phyloP scores from a whole-genome alignment of 2,329 filamentous ascomycete species.

The Verticillium albo-atrum region DNA sequence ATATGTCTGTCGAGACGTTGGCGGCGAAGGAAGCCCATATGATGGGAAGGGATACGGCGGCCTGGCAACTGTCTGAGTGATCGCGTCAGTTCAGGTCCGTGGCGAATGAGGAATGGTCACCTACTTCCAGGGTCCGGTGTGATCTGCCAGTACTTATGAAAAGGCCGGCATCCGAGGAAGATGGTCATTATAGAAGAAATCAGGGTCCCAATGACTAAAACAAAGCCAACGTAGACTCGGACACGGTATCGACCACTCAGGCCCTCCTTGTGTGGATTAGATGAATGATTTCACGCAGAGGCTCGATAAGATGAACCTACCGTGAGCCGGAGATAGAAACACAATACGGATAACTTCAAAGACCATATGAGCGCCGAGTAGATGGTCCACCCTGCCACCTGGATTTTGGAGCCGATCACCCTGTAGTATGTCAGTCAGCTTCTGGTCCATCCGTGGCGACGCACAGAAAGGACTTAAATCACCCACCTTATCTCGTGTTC shows the following conservation, averaged over 20 bases:
- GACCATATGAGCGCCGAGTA: slow-evolving; percentile 49
- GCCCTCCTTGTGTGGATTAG: slow-evolving; percentile 17
- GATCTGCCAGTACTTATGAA: slow-evolving; percentile 54
- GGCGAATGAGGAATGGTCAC: slow-evolving; percentile 15
- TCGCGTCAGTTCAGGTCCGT: neutral
- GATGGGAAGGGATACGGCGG: slow-evolving; percentile 12
- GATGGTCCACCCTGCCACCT: slow-evolving; percentile 48
- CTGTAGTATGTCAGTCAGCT: slow-evolving; percentile 22
- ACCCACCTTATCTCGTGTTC: slow-evolving; percentile 37
- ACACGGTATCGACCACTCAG: slow-evolving; percentile 25
- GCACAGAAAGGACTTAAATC: neutral
- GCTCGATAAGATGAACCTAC: neutral
- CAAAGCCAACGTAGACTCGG: slow-evolving; percentile 46
- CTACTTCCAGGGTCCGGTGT: slow-evolving; percentile 50
- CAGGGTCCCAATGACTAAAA: slow-evolving; percentile 42
- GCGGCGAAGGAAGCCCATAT: slow-evolving; percentile 11
- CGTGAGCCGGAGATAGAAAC: slow-evolving; percentile 37
- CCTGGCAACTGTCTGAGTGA: slow-evolving; percentile 9
- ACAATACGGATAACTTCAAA: slow-evolving; percentile 48
- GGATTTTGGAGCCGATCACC: slow-evolving; percentile 48
- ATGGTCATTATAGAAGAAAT: slow-evolving; percentile 44
- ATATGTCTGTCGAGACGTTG: slow-evolving; percentile 15
- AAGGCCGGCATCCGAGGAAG: slow-evolving; percentile 48
- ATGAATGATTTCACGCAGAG: neutral
- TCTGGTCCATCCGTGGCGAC: neutral